Conservation (phyloP, 2,329 filamentous ascomycete species). For the Cercospora sp. region DNA sequence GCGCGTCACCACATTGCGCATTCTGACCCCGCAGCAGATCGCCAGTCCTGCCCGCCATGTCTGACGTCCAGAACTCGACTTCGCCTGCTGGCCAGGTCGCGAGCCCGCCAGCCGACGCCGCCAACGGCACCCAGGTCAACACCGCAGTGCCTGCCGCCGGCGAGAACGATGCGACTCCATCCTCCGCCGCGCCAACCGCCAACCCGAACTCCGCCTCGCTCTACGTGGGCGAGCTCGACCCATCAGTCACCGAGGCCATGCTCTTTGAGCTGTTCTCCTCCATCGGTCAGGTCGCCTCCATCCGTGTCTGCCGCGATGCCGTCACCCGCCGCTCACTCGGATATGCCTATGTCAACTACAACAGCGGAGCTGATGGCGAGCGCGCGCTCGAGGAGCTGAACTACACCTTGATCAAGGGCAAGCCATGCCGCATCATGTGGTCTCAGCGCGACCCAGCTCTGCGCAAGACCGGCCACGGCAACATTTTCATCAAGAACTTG, state of each 20-base stretch:
- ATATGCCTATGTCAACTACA: constrained; percentile 99
- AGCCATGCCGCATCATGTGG: constrained; percentile 99
- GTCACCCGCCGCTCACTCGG: constrained; percentile 97
- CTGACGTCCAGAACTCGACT: constrained; percentile 49
- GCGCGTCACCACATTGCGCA: constrained; percentile 9
- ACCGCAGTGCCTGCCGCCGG: constrained; percentile 68
- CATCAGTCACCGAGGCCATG: constrained; percentile 98
- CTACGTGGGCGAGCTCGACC: constrained; percentile 97
- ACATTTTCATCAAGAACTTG: constrained; percentile 99
- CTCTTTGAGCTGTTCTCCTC: constrained; percentile 99
- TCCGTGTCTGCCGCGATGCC: constrained; percentile 98
- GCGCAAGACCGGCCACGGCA: constrained; percentile 98
- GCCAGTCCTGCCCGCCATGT: constrained; percentile 35
- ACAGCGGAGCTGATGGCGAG: constrained; percentile 93
- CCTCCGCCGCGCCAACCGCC: constrained; percentile 63
- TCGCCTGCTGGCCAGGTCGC: constrained; percentile 66
- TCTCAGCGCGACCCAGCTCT: constrained; percentile 98
- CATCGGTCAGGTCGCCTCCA: constrained; percentile 97
- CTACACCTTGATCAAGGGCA: constrained; percentile 99
- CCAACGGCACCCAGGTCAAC: constrained; percentile 63
- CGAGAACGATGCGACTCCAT: constrained; percentile 67
- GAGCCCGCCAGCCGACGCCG: constrained; percentile 68
- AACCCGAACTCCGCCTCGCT: constrained; percentile 95
- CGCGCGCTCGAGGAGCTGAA: constrained; percentile 98
- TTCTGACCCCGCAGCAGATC: constrained; percentile 19